Conservation (phyloP, 2,329 filamentous ascomycete species). For the Gnomoniopsis smithogilvyi region DNA sequence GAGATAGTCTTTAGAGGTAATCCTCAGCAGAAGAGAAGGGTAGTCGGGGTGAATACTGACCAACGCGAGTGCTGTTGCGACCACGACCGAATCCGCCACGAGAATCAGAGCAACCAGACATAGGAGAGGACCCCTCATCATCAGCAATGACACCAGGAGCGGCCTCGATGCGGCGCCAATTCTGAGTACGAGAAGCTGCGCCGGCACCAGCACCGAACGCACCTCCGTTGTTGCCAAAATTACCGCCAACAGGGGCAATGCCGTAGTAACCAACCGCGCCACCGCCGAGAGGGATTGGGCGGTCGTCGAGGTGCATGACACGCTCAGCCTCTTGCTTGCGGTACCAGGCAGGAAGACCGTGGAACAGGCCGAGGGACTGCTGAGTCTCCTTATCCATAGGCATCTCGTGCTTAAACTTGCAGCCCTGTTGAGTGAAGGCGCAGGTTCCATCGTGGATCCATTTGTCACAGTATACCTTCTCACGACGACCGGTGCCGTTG, state of each 20-base stretch:
- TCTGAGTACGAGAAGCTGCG: not conserved
- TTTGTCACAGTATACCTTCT: conserved; percentile 80
- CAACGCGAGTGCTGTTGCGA: not conserved
- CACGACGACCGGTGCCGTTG: conserved; percentile 34
- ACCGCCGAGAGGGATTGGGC: not conserved
- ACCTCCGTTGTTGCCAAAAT: not conserved
- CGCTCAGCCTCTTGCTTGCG: conserved; percentile 50
- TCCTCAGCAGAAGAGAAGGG: not conserved
- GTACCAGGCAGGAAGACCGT: conserved; percentile 61
- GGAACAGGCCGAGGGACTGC: conserved; percentile 66
- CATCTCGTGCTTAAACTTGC: conserved; percentile 90
- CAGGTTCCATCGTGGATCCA: conserved; percentile 87
- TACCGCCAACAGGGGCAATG: not conserved
- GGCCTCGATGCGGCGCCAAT: conserved; percentile 3
- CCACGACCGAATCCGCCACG: not conserved
- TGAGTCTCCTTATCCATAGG: conserved; percentile 66
- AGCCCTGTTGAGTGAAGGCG: conserved; percentile 81
- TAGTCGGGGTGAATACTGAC: not conserved
- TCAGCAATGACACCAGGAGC: not conserved
- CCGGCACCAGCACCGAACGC: not conserved
- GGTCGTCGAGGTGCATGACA: conserved; percentile 10
- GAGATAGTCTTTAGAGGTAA: not conserved
- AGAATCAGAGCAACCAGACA: not conserved
- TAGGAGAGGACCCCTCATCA: not conserved
- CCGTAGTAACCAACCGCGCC: not conserved